Conservation (phyloP, 169 alveolate species). For the Cytauxzoon felis region DNA sequence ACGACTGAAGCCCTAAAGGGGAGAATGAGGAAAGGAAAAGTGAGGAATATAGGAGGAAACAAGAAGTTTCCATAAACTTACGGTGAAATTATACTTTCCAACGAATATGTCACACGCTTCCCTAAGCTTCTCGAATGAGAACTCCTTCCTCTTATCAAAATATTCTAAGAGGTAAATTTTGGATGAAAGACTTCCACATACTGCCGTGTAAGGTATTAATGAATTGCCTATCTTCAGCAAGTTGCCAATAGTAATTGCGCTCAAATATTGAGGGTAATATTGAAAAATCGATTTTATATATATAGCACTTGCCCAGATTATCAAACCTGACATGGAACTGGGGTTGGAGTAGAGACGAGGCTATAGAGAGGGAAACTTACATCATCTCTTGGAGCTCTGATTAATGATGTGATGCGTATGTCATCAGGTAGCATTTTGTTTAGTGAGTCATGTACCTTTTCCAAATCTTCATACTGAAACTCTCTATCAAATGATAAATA, state of each 20-base stretch:
- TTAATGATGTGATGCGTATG: slow-evolving; percentile 54
- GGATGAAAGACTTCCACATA: neutral
- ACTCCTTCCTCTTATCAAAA: slow-evolving; percentile 13
- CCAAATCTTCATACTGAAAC: slow-evolving; percentile 57
- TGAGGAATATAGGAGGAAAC: neutral
- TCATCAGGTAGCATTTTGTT: slow-evolving; percentile 66
- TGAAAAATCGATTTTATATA: slow-evolving; percentile 64
- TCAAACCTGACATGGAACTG: slow-evolving; percentile 65
- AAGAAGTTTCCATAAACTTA: slow-evolving; percentile 4
- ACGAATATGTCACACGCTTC: slow-evolving; percentile 36
- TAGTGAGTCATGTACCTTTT: slow-evolving; percentile 49
- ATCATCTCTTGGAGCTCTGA: slow-evolving; percentile 48
- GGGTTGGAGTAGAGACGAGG: neutral
- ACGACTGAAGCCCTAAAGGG: slow-evolving; percentile 49
- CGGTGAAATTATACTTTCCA: slow-evolving; percentile 57
- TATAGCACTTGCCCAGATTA: slow-evolving; percentile 68
- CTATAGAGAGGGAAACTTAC: slow-evolving; percentile 30
- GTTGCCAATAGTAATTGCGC: slow-evolving; percentile 70
- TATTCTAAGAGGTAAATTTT: slow-evolving; percentile 1
- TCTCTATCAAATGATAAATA: slow-evolving; percentile 64
- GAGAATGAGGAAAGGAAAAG: too few species aligned
- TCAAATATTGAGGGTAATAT: slow-evolving; percentile 61
- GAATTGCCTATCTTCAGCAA: slow-evolving; percentile 60
- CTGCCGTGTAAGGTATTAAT: slow-evolving; percentile 41
- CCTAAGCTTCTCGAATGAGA: slow-evolving; percentile 39